These are phyloP conservation scores for Calonectria pseudoreteaudii DNA, from an alignment of 2,329 filamentous ascomycete species.

Conservation along the genomic window DNA sequence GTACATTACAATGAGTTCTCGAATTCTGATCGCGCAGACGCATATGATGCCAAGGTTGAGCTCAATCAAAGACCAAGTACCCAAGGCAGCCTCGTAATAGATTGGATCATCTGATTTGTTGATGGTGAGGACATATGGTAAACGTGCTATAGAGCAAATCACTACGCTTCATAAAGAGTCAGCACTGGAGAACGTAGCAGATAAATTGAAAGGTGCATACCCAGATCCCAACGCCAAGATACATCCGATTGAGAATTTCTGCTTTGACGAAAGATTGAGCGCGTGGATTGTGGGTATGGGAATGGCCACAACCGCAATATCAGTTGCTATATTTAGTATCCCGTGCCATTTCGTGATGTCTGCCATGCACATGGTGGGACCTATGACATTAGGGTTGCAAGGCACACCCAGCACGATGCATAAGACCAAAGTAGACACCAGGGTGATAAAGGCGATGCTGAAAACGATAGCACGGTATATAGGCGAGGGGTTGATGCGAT, in stretches of 20 bases:
- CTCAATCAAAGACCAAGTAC: constrained; percentile 52
- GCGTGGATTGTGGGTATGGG: not conserved
- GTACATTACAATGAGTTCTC: constrained; percentile 28
- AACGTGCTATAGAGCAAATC: not conserved
- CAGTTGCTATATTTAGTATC: not conserved
- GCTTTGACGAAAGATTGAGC: not conserved
- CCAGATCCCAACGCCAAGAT: not conserved
- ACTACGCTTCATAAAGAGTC: not conserved
- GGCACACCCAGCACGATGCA: not conserved
- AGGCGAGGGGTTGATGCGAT: not conserved
- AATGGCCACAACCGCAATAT: not conserved
- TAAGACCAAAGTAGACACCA: not conserved
- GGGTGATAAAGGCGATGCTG: not conserved
- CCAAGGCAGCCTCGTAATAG: constrained; percentile 40
- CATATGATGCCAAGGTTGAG: constrained; percentile 53
- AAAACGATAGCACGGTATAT: not conserved
- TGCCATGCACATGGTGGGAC: not conserved
- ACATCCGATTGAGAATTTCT: not conserved
- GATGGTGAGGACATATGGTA: not conserved
- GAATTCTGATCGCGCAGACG: constrained; percentile 47
- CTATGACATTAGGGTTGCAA: not conserved
- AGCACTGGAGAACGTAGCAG: not conserved
- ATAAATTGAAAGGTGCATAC: not conserved
- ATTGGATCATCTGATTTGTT: constrained; percentile 46
- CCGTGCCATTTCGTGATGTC: not conserved